Evolutionary conservation across 108 stramenopile species (phyloP).

Genomic region (Cylindrotheca fusiformis): DNA sequence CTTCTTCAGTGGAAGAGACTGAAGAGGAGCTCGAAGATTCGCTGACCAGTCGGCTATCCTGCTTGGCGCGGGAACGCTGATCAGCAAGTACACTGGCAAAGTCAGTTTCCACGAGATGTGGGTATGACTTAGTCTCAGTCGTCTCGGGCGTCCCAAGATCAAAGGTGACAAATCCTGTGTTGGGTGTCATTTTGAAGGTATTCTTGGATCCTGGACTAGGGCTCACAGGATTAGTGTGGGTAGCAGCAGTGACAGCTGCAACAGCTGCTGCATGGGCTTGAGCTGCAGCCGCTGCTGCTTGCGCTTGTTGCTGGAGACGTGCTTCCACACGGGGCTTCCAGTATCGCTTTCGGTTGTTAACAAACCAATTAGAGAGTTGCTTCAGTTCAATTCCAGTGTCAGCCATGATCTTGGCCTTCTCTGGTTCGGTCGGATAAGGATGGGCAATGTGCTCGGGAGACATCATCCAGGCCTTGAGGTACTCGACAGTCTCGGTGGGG

Average conservation of each 20-base stretch:
- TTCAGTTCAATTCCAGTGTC: slow-evolving; percentile 89
- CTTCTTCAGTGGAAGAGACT: slow-evolving; percentile 15
- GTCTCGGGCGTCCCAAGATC: slow-evolving; percentile 2
- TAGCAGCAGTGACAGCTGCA: slow-evolving; percentile 2
- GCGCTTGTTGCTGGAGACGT: slow-evolving; percentile 50
- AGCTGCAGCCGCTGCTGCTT: slow-evolving; percentile 26
- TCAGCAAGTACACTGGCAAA: slow-evolving; percentile 1
- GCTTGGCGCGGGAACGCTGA: not conserved
- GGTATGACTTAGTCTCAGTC: not conserved
- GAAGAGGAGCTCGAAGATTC: slow-evolving; percentile 20
- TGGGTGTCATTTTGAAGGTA: not conserved
- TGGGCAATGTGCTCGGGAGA: slow-evolving; percentile 87
- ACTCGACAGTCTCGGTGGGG: slow-evolving; percentile 81
- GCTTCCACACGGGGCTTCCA: slow-evolving; percentile 89
- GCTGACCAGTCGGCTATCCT: slow-evolving; percentile 2
- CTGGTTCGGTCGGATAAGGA: slow-evolving; percentile 92
- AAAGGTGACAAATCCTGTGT: slow-evolving; percentile 9
- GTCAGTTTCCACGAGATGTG: not conserved
- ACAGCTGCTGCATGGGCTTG: slow-evolving; percentile 15
- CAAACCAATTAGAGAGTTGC: slow-evolving; percentile 92
- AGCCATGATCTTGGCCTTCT: slow-evolving; percentile 84
- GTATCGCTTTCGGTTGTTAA: slow-evolving; percentile 89
- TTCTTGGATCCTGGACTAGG: slow-evolving; percentile 6
- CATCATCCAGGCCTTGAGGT: slow-evolving; percentile 92
- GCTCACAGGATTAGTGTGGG: slow-evolving; percentile 12